Evolutionary conservation across 1,284 basidiomycete genomes (phyloP), one percentile per base, ranked within the genome.

Genomic region (Neolentinus lepideus): DNA sequence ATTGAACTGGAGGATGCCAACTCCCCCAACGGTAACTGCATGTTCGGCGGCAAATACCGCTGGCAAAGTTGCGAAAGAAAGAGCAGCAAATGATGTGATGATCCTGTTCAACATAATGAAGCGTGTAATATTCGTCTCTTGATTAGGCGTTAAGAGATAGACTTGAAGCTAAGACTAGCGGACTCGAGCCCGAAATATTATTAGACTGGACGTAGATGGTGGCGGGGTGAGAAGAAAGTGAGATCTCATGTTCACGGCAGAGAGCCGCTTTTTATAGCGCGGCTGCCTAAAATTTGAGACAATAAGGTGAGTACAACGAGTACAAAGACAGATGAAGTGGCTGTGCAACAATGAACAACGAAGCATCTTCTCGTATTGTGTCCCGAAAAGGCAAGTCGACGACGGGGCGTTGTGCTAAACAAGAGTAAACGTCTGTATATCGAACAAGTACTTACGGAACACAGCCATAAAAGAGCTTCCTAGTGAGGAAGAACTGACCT

Each of bases 11-110:
- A 80, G 60, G 26, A 73, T 60, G 16, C 75, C 77, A n/a, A 73
- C 60, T 14, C 80, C 81, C 54, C 83, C 83, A 35, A 84, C 82
- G 8, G 69, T 71, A 24, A 85, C 78, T 50, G 74, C 63, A 57
- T 77, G 66, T 16, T 72, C 67, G 10, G 71, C 75, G 59, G 70
- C 73, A 33, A 8, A 45, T 38, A 58, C 45, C 24, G 27, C 29
- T 46, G 51, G 48, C 1, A 57, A 19, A 47, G 53, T 31, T 31
- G 50, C 29, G 35, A 56, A 9, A n/a, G 54, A 43, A 31, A 47
- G 45, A 31, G 51, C 24, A n/a, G 57, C 50, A 52, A 46, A 45
- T 53, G 50, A 19, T 38, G 53, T 12, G 47, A 48, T 14, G 47
- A 36, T 16, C 35, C 1, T 55, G 22, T 24, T 52, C 26, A 52